phyloP scores from a whole-genome alignment of 1,284 basidiomycete genomes.

The Cryptococcus sp. region DNA sequence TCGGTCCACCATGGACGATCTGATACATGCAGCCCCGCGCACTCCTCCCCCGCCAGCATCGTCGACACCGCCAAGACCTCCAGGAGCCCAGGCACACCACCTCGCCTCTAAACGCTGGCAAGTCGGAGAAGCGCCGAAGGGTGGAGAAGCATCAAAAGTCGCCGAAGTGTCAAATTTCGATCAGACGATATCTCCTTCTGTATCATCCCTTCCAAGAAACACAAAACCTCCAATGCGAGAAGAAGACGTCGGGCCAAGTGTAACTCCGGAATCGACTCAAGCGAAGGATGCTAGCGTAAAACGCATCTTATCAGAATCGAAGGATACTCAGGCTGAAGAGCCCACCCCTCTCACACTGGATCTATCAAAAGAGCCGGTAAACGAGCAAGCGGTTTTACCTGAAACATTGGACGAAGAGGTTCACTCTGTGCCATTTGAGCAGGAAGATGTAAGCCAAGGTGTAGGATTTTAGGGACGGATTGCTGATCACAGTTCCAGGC shows the following conservation, averaged over 20 bases:
- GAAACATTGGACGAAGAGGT: no score
- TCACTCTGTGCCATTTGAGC: not conserved
- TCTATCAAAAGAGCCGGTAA: not conserved
- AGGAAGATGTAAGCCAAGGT: slow-evolving; percentile 23
- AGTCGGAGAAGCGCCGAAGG: not conserved
- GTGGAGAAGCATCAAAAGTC: no score
- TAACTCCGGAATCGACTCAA: no score
- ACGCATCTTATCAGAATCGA: no score
- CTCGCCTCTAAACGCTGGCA: not conserved
- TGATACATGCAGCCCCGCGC: slow-evolving; percentile 6
- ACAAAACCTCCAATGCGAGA: no score
- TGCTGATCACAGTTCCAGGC: slow-evolving; percentile 19
- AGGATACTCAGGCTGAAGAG: not conserved
- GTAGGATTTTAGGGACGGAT: not conserved
- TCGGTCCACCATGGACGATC: slow-evolving; percentile 4
- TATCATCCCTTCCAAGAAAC: no score
- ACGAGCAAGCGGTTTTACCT: no score
- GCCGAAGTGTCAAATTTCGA: no score
- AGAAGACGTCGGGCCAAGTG: no score
- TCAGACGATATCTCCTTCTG: no score
- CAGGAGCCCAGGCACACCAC: no score
- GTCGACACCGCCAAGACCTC: slow-evolving; percentile 7
- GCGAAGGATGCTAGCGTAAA: no score
- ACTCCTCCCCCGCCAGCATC: slow-evolving; percentile 15
- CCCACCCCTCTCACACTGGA: not conserved